Conservation (phyloP, 768 basidiomycete genomes). For the Galerina marginata region DNA sequence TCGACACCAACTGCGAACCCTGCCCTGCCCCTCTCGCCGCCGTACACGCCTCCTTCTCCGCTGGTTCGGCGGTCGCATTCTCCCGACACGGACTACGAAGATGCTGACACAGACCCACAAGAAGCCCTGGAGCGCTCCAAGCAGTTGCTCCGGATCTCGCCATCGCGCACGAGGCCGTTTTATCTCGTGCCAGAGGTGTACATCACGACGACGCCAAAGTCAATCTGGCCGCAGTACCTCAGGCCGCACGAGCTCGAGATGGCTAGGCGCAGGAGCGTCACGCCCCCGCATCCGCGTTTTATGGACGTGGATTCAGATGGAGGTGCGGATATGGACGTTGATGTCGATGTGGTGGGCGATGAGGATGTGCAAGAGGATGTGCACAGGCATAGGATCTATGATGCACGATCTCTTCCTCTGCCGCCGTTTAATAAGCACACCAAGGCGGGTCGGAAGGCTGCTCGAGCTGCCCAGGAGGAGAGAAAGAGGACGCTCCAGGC, state of each 20-base stretch:
- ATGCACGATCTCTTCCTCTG: neutral
- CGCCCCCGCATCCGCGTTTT: constrained; percentile 5
- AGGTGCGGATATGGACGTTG: neutral
- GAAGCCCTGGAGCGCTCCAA: constrained; percentile 10
- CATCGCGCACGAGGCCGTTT: constrained; percentile 7
- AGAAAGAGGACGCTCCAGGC: neutral
- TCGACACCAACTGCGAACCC: neutral
- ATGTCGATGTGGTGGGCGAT: neutral
- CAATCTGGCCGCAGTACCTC: constrained; percentile 13
- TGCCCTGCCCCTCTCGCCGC: constrained; percentile 18
- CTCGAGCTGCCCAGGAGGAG: constrained; percentile 10
- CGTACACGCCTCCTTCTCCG: constrained; percentile 18
- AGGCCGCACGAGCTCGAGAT: constrained; percentile 3
- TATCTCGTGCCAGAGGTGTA: constrained; percentile 20
- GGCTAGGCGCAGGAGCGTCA: neutral
- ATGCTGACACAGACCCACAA: neutral
- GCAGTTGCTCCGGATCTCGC: constrained; percentile 22
- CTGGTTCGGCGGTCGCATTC: neutral
- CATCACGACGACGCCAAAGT: constrained; percentile 16
- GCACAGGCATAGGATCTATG: too few relatives aligned
- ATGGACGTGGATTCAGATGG: neutral
- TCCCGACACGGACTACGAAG: constrained; percentile 2
- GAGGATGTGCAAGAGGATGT: too few relatives aligned
- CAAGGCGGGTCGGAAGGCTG: constrained; percentile 16
- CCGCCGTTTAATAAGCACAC: constrained; percentile 7